Conservation (phyloP, 306 rosid genomes). For the Mimosa bimucronata region DNA sequence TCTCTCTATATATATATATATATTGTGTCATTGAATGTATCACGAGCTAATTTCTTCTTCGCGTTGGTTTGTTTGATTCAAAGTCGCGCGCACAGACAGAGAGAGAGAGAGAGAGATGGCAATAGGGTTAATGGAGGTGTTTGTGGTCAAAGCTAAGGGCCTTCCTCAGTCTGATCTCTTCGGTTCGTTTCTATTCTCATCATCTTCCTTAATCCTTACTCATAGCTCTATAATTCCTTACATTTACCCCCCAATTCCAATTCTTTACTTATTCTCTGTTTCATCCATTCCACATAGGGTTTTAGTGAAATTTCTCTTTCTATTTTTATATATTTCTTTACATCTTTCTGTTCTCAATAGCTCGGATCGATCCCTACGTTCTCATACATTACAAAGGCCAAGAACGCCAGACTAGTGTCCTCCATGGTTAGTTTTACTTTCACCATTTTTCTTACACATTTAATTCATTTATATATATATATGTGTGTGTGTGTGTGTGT, state of each 20-base stretch:
- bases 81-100: too few relatives aligned
- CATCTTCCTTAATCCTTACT: background rate
- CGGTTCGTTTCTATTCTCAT: background rate
- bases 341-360: conserved; percentile 33
- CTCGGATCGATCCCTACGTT: conserved; percentile 75
- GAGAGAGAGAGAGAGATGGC: too few relatives aligned
- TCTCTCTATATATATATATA: too few relatives aligned
- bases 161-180: conserved; percentile 61
- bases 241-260: background rate
- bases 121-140: conserved; percentile 52
- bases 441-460: background rate
- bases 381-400: conserved; percentile 74
- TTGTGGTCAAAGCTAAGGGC: conserved; percentile 55
- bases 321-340: background rate
- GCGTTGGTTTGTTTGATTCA: too few relatives aligned
- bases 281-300: background rate
- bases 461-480: too few relatives aligned
- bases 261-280: background rate
- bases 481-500: background rate
- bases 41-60: too few relatives aligned
- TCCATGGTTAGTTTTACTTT: conserved; percentile 51
- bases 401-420: conserved; percentile 71
- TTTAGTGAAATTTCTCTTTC: conserved; percentile 1
- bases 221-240: background rate
- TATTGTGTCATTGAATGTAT: too few relatives aligned